Conservation (phyloP, 2,329 filamentous ascomycete species). For the Thielaviopsis euricoi region DNA sequence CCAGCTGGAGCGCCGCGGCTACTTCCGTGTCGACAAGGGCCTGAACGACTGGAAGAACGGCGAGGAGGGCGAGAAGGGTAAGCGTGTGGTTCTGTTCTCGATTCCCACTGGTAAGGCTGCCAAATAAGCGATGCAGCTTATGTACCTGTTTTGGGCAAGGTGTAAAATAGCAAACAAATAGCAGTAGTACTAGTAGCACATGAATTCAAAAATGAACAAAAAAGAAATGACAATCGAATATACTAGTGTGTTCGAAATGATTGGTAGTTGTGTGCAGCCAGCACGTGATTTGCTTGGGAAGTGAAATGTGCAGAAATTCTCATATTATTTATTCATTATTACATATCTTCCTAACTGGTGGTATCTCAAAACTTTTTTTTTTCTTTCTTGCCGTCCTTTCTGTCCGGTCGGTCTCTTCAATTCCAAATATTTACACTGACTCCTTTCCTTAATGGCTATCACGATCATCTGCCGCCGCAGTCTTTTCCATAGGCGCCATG, state of each 20-base stretch:
- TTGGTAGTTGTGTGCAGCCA: neutral
- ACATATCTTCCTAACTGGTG: neutral
- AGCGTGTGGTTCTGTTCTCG: slow-evolving; percentile 36
- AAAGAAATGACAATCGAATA: neutral
- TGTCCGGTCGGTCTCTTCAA: too few species aligned
- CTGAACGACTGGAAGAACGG: slow-evolving; percentile 32
- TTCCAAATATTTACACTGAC: too few species aligned
- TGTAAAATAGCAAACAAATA: neutral
- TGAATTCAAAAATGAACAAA: neutral
- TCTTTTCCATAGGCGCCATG: neutral
- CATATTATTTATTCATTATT: neutral
- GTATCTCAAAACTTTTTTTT: neutral
- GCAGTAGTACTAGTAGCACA: neutral
- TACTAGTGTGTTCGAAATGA: neutral
- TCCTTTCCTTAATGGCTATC: neutral
- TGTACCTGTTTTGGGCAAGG: neutral
- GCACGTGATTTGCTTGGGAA: neutral
- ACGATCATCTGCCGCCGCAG: neutral
- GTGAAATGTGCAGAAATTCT: neutral
- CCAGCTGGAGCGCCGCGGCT: slow-evolving; percentile 87
- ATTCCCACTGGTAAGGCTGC: slow-evolving; percentile 38
- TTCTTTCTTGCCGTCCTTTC: too few species aligned
- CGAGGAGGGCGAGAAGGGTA: slow-evolving; percentile 30
- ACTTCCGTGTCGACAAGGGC: slow-evolving; percentile 67
- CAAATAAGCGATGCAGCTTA: slow-evolving; percentile 19